A percentile compares a stretch with the other conserved stretches of the same genome.
Conservation (phyloP, 2,329 filamentous ascomycete genomes). For the Setomelanomma holmii region DNA sequence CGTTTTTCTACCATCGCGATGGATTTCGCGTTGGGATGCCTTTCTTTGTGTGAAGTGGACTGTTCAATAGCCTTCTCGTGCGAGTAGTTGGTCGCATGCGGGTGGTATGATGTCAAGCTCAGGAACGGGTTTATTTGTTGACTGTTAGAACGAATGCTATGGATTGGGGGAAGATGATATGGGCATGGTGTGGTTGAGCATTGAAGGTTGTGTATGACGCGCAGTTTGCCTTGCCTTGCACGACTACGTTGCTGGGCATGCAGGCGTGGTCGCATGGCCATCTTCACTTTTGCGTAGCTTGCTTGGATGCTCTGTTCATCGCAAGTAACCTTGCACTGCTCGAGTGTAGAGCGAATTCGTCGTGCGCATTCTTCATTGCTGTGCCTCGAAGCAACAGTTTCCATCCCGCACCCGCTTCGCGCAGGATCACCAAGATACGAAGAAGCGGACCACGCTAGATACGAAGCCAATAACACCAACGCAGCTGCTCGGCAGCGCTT, state of each 20-base stretch:
- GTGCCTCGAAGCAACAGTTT: no score
- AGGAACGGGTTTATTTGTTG: background rate
- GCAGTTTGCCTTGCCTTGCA: background rate
- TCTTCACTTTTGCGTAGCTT: background rate
- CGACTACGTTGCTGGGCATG: background rate
- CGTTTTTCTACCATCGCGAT: background rate
- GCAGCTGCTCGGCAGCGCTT: conserved; percentile 1
- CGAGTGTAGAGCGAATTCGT: no score
- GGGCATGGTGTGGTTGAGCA: background rate
- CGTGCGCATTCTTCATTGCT: no score
- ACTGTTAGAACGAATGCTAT: background rate
- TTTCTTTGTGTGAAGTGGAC: background rate
- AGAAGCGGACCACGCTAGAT: background rate
- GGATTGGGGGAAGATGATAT: background rate
- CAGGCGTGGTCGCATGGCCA: background rate
- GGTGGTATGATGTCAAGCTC: background rate
- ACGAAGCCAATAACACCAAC: background rate
- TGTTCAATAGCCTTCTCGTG: background rate
- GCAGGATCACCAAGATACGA: background rate
- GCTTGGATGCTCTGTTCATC: no score
- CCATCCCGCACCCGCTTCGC: background rate
- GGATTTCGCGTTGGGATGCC: background rate
- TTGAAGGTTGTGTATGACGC: background rate
- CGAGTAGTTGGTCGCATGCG: background rate
- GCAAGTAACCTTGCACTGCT: no score